phyloP scores from a whole-genome alignment of 116 monocot species.

The Cymodocea nodosa region DNA sequence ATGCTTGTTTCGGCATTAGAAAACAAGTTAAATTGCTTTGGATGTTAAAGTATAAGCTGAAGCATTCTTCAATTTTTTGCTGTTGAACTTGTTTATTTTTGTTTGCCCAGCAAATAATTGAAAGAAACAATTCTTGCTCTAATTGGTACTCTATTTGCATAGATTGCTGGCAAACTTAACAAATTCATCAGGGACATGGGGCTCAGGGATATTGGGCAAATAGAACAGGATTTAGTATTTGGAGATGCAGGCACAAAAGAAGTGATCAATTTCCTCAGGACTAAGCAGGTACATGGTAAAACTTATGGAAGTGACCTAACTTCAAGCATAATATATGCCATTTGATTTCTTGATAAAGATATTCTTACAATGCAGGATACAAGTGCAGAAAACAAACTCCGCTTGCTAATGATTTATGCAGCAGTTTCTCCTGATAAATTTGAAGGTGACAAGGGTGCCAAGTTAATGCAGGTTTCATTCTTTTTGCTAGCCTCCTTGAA shows the following conservation, averaged over 20 bases:
- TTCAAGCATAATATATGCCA: too few species aligned
- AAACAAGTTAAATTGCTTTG: too few species aligned
- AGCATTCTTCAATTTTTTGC: too few species aligned
- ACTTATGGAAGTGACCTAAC: background rate
- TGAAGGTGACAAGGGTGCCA: conserved; percentile 80
- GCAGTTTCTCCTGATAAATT: conserved; percentile 84
- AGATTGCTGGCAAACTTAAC: conserved; percentile 94
- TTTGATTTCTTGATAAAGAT: background rate
- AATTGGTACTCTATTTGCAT: conserved; percentile 3
- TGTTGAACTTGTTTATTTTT: too few species aligned
- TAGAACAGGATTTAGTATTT: conserved; percentile 98
- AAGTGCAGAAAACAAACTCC: conserved; percentile 72
- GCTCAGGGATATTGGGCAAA: conserved; percentile 73
- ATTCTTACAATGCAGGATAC: conserved; percentile 34
- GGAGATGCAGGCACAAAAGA: conserved; percentile 96
- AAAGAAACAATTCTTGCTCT: conserved; percentile 1
- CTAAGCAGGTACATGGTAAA: conserved; percentile 47
- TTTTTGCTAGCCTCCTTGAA: background rate
- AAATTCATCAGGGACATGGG: conserved; percentile 50
- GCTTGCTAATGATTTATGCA: conserved; percentile 90
- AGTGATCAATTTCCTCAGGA: conserved; percentile 75
- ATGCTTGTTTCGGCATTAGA: too few species aligned
- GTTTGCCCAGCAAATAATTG: background rate
- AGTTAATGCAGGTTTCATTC: conserved; percentile 72
- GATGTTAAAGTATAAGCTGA: too few species aligned